phyloP scores from a whole-genome alignment of 1,284 basidiomycete genomes.

The Irpex rosettiformis region DNA sequence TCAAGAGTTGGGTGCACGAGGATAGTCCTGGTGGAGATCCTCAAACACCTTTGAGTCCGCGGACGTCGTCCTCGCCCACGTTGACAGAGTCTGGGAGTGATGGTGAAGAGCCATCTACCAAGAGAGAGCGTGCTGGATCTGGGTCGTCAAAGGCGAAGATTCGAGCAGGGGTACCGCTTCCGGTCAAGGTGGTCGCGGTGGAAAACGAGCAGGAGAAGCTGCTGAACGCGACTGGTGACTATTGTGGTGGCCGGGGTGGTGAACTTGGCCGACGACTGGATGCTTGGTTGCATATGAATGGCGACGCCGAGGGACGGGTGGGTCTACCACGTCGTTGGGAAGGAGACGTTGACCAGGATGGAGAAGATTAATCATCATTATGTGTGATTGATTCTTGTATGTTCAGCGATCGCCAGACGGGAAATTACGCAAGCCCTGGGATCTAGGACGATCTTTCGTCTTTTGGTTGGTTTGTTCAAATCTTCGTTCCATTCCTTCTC shows the following conservation, averaged over 20 bases:
- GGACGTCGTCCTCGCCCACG: slow-evolving; percentile 20
- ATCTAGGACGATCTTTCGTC: too few species aligned
- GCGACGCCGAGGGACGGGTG: slow-evolving; percentile 30
- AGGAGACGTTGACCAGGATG: slow-evolving; percentile 22
- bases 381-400: too few species aligned
- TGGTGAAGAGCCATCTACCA: slow-evolving; percentile 15
- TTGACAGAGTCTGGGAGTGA: slow-evolving; percentile 20
- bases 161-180: slow-evolving; percentile 14
- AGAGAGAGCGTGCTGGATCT: slow-evolving; percentile 5
- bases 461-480: too few species aligned
- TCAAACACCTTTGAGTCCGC: slow-evolving; percentile 16
- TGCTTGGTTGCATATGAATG: slow-evolving; percentile 52
- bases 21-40: slow-evolving; percentile 13
- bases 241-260: slow-evolving; percentile 72
- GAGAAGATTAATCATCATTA: neutral
- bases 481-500: neutral
- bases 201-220: slow-evolving; percentile 61
- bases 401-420: too few species aligned
- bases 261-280: slow-evolving; percentile 70
- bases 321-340: slow-evolving; percentile 27
- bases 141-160: slow-evolving; percentile 11
- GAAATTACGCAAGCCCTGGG: too few species aligned
- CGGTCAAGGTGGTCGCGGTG: slow-evolving; percentile 38
- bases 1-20: slow-evolving; percentile 38
- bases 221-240: slow-evolving; percentile 64